A percentile compares a stretch with the other conserved stretches of the same genome.
Conservation (phyloP, 768 basidiomycete genomes). For the Lactarius sanguifluus region DNA sequence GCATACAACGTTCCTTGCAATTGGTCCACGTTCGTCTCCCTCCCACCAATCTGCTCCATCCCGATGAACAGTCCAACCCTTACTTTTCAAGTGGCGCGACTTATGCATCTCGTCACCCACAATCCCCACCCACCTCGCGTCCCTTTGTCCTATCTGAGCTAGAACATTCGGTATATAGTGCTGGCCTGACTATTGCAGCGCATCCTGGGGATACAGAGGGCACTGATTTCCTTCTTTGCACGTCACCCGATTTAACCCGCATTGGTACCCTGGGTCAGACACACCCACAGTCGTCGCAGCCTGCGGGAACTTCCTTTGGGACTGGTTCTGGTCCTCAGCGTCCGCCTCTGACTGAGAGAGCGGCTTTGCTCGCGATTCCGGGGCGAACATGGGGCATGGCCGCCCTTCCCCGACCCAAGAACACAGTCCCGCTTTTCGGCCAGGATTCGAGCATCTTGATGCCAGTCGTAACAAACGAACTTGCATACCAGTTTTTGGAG, state of each 20-base stretch:
- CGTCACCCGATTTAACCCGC: constrained; percentile 71
- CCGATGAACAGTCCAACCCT: constrained; percentile 61
- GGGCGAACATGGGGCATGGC: constrained; percentile 87
- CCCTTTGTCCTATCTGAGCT: constrained; percentile 60
- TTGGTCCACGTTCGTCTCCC: constrained; percentile 80
- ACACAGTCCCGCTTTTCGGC: constrained; percentile 36
- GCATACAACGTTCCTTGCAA: constrained; percentile 50
- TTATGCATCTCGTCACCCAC: constrained; percentile 49
- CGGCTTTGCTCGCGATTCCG: constrained; percentile 72
- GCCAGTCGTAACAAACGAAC: constrained; percentile 69
- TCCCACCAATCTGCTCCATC: constrained; percentile 72
- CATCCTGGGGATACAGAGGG: constrained; percentile 74
- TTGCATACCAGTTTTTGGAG: constrained; percentile 79
- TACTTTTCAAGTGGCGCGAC: constrained; percentile 47
- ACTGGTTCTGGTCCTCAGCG: constrained; percentile 42
- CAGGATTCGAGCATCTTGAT: constrained; percentile 40
- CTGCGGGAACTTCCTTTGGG: constrained; percentile 43
- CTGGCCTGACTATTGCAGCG: constrained; percentile 67
- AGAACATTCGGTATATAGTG: constrained; percentile 62
- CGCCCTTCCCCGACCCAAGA: constrained; percentile 43
- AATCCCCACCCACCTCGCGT: constrained; percentile 48
- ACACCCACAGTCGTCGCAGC: constrained; percentile 44
- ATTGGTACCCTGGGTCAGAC: constrained; percentile 69
- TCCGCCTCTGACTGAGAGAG: constrained; percentile 73
- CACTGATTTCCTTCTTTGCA: constrained; percentile 71